These are phyloP conservation scores for Euphorbia schlechtendalii DNA, from an alignment of 441 rosid species.

Conservation along the genomic window DNA sequence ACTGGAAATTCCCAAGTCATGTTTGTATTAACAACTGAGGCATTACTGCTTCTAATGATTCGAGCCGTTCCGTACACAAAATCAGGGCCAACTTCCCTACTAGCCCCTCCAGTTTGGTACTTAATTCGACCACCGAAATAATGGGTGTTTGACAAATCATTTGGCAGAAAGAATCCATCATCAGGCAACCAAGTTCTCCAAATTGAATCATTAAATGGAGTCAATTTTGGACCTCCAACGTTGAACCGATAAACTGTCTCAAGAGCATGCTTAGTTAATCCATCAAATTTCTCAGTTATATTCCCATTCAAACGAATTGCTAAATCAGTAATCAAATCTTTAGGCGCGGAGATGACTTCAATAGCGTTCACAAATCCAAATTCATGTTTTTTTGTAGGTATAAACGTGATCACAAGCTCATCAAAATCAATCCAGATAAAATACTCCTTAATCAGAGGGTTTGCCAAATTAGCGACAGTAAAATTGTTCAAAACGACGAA, in stretches of 20 bases:
- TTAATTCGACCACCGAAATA: too few species aligned
- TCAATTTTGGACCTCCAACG: slow-evolving; percentile 68
- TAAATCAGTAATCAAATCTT: slow-evolving; percentile 58
- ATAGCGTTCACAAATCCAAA: slow-evolving; percentile 75
- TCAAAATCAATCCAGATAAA: slow-evolving; percentile 36
- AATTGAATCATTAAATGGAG: slow-evolving; percentile 63
- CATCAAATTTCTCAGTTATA: slow-evolving; percentile 34
- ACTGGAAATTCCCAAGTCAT: slow-evolving; percentile 71
- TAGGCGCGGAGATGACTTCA: slow-evolving; percentile 83
- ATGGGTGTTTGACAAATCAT: too few species aligned
- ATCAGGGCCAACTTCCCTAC: slow-evolving; percentile 41
- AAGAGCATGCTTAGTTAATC: slow-evolving; percentile 44
- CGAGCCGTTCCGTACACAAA: slow-evolving; percentile 33
- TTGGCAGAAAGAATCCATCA: too few species aligned
- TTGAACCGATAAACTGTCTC: slow-evolving; percentile 48
- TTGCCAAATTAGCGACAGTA: slow-evolving; percentile 26
- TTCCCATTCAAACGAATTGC: slow-evolving; percentile 36
- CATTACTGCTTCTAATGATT: slow-evolving; percentile 35
- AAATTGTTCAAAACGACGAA: slow-evolving; percentile 57
- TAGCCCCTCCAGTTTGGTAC: too few species aligned
- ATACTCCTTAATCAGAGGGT: slow-evolving; percentile 54
- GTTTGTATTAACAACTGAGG: slow-evolving; percentile 36
- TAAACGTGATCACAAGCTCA: too few species aligned
- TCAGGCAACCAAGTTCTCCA: too few species aligned
- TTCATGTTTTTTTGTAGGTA: slow-evolving; percentile 35